Conservation (phyloP, 2,329 filamentous ascomycete species). For the Rhinocladiella similis region DNA sequence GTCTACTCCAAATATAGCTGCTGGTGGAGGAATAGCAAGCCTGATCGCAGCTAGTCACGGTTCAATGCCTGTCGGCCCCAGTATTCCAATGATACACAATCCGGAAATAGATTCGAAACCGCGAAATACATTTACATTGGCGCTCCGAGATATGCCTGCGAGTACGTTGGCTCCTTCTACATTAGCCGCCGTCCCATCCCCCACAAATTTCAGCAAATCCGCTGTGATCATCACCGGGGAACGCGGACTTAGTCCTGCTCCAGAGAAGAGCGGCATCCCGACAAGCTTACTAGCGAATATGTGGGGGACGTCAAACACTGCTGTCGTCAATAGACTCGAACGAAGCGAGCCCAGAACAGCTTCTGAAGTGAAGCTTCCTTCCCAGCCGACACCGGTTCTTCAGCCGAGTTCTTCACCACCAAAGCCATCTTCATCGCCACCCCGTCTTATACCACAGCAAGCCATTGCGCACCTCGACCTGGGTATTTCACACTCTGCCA, state of each 20-base stretch:
- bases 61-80: constrained; percentile 66
- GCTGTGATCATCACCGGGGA: constrained; percentile 82
- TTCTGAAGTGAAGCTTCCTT: constrained; percentile 30
- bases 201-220: constrained; percentile 82
- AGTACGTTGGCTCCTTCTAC: constrained; percentile 79
- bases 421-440: constrained; percentile 15
- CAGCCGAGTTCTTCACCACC: constrained; percentile 22
- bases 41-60: constrained; percentile 83
- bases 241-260: constrained; percentile 64
- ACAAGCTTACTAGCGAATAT: constrained; percentile 88
- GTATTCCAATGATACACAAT: constrained; percentile 37
- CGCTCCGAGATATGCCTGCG: constrained; percentile 47
- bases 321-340: constrained; percentile 63
- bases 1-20: constrained; percentile 39
- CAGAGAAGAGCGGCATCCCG: constrained; percentile 69
- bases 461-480: constrained; percentile 22
- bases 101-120: constrained; percentile 39
- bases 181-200: constrained; percentile 76
- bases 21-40: constrained; percentile 72
- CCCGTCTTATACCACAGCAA: constrained; percentile 17
- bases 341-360: constrained; percentile 49
- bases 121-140: constrained; percentile 33
- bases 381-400: constrained; percentile 21
- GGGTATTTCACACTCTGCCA: constrained; percentile 25
- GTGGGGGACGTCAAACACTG: constrained; percentile 89